Conservation (phyloP, 2,329 filamentous ascomycete species). For the Beauveria rudraprayagi region DNA sequence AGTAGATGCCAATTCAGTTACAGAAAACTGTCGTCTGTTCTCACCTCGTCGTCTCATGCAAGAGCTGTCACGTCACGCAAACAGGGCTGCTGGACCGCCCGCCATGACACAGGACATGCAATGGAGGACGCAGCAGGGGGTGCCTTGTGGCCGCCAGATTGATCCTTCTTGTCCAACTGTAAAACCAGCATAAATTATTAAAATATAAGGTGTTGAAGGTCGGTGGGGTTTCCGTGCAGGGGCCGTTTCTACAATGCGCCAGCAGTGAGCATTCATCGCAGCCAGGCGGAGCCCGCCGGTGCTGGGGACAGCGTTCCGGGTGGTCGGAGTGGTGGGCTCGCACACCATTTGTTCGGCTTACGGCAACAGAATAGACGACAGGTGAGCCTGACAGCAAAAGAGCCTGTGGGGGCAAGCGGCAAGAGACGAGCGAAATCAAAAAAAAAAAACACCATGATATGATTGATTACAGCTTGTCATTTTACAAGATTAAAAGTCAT, state of each 20-base stretch:
- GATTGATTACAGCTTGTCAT: no score
- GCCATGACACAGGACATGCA: neutral
- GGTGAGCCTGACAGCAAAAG: neutral
- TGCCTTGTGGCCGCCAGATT: neutral
- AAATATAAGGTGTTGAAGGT: neutral
- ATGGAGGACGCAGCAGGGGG: neutral
- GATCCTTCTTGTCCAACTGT: neutral
- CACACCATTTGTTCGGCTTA: constrained; percentile 1
- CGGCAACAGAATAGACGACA: neutral
- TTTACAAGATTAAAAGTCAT: neutral
- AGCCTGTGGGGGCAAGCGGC: neutral
- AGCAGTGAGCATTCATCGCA: neutral
- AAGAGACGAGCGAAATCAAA: neutral
- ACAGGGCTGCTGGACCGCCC: neutral
- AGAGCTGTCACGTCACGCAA: neutral
- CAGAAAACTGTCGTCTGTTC: neutral
- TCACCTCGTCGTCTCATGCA: neutral
- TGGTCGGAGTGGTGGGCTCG: constrained; percentile 1
- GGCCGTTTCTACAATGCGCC: neutral
- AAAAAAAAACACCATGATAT: no score
- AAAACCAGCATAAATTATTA: neutral
- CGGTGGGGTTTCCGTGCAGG: neutral
- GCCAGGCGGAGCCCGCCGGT: neutral
- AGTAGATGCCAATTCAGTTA: neutral
- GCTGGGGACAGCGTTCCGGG: neutral